phyloP scores from a whole-genome alignment of 805 yeast species.

The Starmerella vitae region DNA sequence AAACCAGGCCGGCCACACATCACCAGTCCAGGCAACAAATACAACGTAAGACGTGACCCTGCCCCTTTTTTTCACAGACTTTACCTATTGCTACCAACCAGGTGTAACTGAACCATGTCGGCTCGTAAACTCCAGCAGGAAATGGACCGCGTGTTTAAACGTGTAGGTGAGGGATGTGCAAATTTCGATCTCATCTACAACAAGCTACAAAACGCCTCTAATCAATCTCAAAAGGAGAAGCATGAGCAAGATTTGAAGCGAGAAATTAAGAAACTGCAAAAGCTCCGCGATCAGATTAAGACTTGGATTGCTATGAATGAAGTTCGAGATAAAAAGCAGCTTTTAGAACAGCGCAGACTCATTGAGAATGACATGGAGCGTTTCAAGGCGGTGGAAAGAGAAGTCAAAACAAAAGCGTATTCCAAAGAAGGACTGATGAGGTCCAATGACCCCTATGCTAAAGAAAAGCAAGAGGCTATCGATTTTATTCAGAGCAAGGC shows the following conservation, averaged over 20 bases:
- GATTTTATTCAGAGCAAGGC: conserved; percentile 56
- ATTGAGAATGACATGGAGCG: conserved; percentile 74
- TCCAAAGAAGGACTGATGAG: conserved; percentile 77
- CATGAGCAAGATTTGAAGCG: conserved; percentile 79
- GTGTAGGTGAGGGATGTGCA: conserved; percentile 81
- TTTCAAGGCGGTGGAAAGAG: conserved; percentile 86
- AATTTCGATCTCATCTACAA: conserved; percentile 78
- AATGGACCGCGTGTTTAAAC: conserved; percentile 83
- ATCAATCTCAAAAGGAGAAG: conserved; percentile 82
- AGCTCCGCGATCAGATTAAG: conserved; percentile 88
- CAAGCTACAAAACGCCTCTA: conserved; percentile 67
- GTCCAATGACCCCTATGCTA: conserved; percentile 65
- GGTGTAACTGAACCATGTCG: conserved; percentile 21
- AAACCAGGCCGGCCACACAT: too few relatives aligned
- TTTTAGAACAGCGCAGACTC: conserved; percentile 59
- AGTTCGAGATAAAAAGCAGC: conserved; percentile 73
- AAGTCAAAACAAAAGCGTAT: conserved; percentile 86
- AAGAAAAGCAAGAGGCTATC: conserved; percentile 59
- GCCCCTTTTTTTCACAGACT: neutral
- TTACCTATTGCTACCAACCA: neutral
- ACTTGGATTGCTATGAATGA: conserved; percentile 87
- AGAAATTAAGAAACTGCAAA: conserved; percentile 86
- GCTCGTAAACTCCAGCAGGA: conserved; percentile 35
- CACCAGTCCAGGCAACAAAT: neutral
- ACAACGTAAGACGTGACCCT: neutral